A percentile compares a stretch with the other conserved stretches of the same genome.
Evolutionary conservation across 2,329 filamentous ascomycete species (phyloP).

Genomic region (Bipolaris zeicola): DNA sequence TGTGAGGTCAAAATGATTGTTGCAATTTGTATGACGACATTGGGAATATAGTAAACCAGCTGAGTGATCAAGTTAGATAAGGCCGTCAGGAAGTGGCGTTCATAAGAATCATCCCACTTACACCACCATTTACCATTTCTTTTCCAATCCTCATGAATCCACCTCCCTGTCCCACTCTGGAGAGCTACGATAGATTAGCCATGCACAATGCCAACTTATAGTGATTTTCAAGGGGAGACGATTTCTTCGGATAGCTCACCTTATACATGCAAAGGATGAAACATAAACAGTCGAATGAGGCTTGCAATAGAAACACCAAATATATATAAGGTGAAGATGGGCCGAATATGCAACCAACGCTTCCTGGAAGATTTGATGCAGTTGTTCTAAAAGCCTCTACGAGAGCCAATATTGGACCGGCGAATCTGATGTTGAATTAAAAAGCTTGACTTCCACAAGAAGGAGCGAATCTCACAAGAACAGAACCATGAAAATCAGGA

Average conservation of each 20-base stretch:
- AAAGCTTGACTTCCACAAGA: neutral
- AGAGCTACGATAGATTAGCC: neutral
- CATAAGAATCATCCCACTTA: neutral
- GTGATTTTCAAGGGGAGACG: neutral
- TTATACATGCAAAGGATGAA: neutral
- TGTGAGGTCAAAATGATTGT: neutral
- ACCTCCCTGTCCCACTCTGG: neutral
- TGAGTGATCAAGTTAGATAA: neutral
- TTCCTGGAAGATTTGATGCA: neutral
- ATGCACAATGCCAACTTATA: neutral
- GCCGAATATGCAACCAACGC: neutral
- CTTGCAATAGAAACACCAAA: neutral
- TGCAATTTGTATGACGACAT: neutral
- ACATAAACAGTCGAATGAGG: neutral
- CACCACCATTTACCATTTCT: neutral
- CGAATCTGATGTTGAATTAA: neutral
- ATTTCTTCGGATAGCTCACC: neutral
- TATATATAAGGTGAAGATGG: neutral
- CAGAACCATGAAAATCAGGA: neutral
- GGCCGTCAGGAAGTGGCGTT: too few species aligned
- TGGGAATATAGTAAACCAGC: neutral
- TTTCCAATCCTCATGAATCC: neutral
- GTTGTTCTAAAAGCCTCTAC: neutral
- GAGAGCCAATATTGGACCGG: neutral
- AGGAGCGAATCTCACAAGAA: neutral